A percentile compares a stretch with the other conserved stretches of the same genome.
Conservation (phyloP, 169 alveolate species). For the Eimeria sp. region DNA sequence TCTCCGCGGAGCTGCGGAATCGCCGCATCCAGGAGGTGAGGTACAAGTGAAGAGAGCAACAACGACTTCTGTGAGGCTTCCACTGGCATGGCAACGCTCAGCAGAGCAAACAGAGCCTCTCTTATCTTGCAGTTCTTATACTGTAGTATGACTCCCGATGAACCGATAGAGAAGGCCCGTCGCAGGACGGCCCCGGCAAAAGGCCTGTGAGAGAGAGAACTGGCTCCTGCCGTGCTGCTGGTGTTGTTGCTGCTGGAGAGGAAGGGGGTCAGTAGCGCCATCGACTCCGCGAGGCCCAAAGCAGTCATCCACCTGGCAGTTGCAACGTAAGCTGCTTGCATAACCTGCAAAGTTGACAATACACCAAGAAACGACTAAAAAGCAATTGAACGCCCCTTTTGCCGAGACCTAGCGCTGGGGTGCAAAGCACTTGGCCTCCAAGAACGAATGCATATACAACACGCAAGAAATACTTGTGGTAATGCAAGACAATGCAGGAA, state of each 20-base stretch:
- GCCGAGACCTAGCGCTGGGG: not conserved
- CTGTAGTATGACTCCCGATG: constrained; percentile 19
- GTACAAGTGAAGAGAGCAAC: constrained; percentile 47
- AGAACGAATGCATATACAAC: not conserved
- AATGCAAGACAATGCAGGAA: not conserved
- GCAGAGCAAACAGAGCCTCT: constrained; percentile 57
- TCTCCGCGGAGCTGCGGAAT: constrained; percentile 61
- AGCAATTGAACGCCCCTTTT: not conserved
- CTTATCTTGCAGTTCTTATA: not conserved
- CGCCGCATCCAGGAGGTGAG: constrained; percentile 74
- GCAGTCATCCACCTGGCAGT: constrained; percentile 79
- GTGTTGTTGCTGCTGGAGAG: constrained; percentile 32
- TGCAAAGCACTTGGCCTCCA: not conserved
- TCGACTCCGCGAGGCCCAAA: constrained; percentile 41
- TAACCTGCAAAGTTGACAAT: not conserved
- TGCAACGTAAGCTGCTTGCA: constrained; percentile 78
- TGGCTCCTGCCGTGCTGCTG: not conserved
- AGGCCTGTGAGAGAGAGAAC: not conserved
- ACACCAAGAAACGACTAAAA: not conserved
- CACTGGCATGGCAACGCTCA: constrained; percentile 46
- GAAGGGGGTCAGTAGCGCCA: constrained; percentile 66
- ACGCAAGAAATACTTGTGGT: not conserved
- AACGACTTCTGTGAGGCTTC: constrained; percentile 20
- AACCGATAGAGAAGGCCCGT: constrained; percentile 35
- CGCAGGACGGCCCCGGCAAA: constrained; percentile 30